Conservation (phyloP, 2,329 filamentous ascomycete genomes). For the Stagonosporopsis chrysanthemi region DNA sequence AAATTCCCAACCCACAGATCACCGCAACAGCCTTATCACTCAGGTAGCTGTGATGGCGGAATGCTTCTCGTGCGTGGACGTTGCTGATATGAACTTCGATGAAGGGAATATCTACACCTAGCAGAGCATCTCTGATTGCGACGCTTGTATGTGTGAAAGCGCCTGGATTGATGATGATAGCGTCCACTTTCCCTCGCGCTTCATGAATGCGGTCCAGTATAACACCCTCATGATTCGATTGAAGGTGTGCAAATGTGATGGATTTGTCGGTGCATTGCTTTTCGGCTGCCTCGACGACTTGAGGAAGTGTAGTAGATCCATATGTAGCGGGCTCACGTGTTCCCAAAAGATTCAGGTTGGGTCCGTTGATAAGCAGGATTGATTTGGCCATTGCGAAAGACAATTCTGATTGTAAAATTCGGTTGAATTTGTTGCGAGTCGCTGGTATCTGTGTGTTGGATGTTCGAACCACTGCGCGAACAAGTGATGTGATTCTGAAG, state of each 20-base stretch:
- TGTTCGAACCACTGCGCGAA: conserved; percentile 1
- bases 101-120: conserved; percentile 74
- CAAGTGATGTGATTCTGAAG: conserved; percentile 4
- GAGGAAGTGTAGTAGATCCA: conserved; percentile 71
- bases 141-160: conserved; percentile 80
- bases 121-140: conserved; percentile 75
- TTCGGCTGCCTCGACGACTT: conserved; percentile 63
- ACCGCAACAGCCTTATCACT: conserved; percentile 78
- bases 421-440: background rate
- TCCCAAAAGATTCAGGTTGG: conserved; percentile 82
- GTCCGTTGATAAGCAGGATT: conserved; percentile 80
- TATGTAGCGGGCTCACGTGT: conserved; percentile 77
- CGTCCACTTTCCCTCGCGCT: conserved; percentile 66
- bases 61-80: conserved; percentile 74
- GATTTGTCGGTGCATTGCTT: conserved; percentile 60
- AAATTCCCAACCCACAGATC: conserved; percentile 69
- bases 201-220: conserved; percentile 77
- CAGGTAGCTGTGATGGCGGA: conserved; percentile 73
- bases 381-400: conserved; percentile 46
- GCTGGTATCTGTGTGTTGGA: background rate
- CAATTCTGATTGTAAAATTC: background rate
- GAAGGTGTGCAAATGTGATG: conserved; percentile 66
- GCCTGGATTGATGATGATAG: conserved; percentile 77
- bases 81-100: conserved; percentile 81
- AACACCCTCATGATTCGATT: conserved; percentile 80